Percentiles rank a stretch among this genome's conserved stretches.
Conservation (phyloP, 2,329 filamentous ascomycete genomes). For the Ophiostoma piceae region DNA sequence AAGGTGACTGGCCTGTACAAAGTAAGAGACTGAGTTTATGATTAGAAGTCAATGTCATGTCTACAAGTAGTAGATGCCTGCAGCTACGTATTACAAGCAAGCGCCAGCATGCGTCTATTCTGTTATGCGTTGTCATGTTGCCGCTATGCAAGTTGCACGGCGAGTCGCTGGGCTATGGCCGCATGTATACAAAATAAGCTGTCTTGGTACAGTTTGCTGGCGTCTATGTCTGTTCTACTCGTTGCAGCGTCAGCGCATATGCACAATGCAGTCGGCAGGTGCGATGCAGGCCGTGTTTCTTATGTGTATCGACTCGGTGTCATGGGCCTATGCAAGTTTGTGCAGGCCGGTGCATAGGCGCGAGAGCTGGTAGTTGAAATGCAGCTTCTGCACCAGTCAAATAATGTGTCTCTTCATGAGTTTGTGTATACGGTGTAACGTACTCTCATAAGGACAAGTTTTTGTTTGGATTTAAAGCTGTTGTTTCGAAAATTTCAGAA, state of each 20-base stretch:
- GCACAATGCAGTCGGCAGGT: background rate
- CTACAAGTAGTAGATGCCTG: background rate
- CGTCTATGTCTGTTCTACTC: background rate
- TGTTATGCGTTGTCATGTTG: background rate
- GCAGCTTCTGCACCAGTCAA: background rate
- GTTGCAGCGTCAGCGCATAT: background rate
- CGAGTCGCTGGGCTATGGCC: slow-evolving; percentile 2
- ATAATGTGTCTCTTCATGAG: background rate
- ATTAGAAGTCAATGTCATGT: background rate
- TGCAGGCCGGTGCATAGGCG: background rate
- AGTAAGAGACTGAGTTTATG: background rate
- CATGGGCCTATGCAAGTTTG: background rate
- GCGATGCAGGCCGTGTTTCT: background rate
- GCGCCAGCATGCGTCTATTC: background rate
- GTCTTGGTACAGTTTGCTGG: background rate
- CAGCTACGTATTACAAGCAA: background rate
- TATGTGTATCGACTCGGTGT: background rate
- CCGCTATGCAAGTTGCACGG: background rate
- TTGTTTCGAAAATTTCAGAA: no score
- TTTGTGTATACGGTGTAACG: no score
- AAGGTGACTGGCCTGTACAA: background rate
- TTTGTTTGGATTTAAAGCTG: no score
- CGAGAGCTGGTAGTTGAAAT: background rate
- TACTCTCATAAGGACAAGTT: no score
- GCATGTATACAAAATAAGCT: background rate